Conservation (phyloP, 768 basidiomycete genomes). For the Bullera alba region DNA sequence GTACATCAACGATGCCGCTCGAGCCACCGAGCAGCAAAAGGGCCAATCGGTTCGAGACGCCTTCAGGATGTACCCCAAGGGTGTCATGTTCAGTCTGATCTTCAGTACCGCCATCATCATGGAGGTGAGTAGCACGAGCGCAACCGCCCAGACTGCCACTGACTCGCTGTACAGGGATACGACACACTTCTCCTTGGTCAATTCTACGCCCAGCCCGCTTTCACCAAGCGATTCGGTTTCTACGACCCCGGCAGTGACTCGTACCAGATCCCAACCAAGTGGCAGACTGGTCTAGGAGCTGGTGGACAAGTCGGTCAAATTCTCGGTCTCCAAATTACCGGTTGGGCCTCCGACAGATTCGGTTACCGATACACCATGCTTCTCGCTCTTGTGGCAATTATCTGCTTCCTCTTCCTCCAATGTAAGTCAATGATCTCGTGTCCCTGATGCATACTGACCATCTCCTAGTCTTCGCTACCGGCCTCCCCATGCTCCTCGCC, state of each 20-base stretch:
- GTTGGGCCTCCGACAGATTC: constrained; percentile 19
- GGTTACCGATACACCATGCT: constrained; percentile 19
- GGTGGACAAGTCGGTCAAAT: constrained; percentile 42
- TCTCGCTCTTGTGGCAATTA: constrained; percentile 11
- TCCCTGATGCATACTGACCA: too few relatives aligned
- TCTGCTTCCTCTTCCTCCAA: constrained; percentile 12
- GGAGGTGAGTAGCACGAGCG: too few relatives aligned
- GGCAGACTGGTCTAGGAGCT: constrained; percentile 45
- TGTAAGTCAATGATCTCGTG: too few relatives aligned
- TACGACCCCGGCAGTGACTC: constrained; percentile 21
- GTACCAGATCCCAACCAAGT: constrained; percentile 38
- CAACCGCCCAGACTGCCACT: too few relatives aligned
- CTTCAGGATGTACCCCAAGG: too few relatives aligned
- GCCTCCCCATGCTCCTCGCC: constrained; percentile 4
- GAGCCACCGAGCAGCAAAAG: too few relatives aligned
- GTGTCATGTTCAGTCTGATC: too few relatives aligned
- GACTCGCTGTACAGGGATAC: constrained; percentile 35
- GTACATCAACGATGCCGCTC: too few relatives aligned
- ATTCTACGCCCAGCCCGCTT: constrained; percentile 27
- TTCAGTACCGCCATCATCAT: too few relatives aligned
- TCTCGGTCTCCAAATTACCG: constrained; percentile 31
- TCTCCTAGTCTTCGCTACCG: too few relatives aligned
- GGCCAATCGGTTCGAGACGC: too few relatives aligned
- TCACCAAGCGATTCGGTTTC: constrained; percentile 21
- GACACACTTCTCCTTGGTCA: constrained; percentile 12